Percentiles rank a stretch among this genome's conserved stretches.
phyloP scores from a whole-genome alignment of 202 grass and related monocot species.

The Saccharum hybrid region DNA sequence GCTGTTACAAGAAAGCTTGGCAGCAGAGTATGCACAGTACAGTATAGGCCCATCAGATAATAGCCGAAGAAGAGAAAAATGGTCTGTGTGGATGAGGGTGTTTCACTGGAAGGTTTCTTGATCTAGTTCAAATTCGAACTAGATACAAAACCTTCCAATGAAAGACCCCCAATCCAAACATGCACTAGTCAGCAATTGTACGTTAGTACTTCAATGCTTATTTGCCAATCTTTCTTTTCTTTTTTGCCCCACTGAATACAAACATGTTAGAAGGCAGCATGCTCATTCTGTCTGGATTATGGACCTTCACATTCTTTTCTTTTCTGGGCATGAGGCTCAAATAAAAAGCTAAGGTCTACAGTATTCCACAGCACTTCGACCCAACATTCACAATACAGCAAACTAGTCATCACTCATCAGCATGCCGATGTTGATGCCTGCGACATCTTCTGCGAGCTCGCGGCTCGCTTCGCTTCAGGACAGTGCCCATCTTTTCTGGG shows the following conservation, averaged over 20 bases:
- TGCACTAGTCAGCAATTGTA: conserved; percentile 5
- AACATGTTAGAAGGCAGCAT: conserved; percentile 48
- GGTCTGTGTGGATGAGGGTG: conserved; percentile 33
- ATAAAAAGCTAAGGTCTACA: too few species aligned
- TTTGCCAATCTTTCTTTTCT: neutral
- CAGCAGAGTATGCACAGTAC: conserved; percentile 64
- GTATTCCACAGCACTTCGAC: too few species aligned
- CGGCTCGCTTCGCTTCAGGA: too few species aligned
- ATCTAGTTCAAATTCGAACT: conserved; percentile 6
- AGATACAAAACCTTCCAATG: conserved; percentile 13
- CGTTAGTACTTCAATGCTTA: neutral
- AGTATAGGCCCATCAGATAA: conserved; percentile 39
- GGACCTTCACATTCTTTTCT: too few species aligned
- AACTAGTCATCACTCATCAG: too few species aligned
- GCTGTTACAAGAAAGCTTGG: conserved; percentile 50
- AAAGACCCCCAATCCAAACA: conserved; percentile 31
- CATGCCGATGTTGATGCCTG: too few species aligned
- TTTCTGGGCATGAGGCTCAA: too few species aligned
- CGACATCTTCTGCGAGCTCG: too few species aligned
- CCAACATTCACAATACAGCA: too few species aligned
- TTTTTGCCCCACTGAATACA: conserved; percentile 10
- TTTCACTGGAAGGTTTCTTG: conserved; percentile 39
- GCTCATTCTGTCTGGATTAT: conserved; percentile 38
- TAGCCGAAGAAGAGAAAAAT: conserved; percentile 26
- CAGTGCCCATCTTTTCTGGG: too few species aligned